phyloP scores from a whole-genome alignment of 805 yeast species.

The Starmerella apicola region DNA sequence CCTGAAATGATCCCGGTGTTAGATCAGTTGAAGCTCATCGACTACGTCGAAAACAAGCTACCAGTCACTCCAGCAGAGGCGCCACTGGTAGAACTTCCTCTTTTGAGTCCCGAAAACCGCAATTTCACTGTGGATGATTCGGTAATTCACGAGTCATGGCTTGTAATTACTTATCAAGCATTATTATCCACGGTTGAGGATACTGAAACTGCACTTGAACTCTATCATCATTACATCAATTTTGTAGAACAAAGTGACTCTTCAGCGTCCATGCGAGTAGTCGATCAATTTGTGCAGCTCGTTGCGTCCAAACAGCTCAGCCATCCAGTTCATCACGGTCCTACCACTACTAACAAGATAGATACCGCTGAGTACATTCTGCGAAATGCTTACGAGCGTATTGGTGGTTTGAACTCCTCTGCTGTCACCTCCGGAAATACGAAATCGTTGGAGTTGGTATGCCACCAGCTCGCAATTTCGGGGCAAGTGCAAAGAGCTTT shows the following conservation, averaged over 20 bases:
- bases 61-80: slow-evolving; percentile 2
- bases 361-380: slow-evolving; percentile 19
- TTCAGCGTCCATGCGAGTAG: slow-evolving; percentile 9
- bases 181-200: slow-evolving; percentile 19
- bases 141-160: slow-evolving; percentile 18
- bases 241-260: slow-evolving; percentile 1
- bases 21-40: slow-evolving; percentile 14
- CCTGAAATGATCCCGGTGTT: slow-evolving; percentile 17
- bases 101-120: slow-evolving; percentile 1
- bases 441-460: slow-evolving; percentile 15
- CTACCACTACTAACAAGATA: too few relatives aligned
- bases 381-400: too few relatives aligned
- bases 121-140: not conserved
- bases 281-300: slow-evolving; percentile 22
- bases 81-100: not conserved
- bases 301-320: slow-evolving; percentile 9
- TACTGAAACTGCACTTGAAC: slow-evolving; percentile 7
- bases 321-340: too few relatives aligned
- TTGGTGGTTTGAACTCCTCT: slow-evolving; percentile 10
- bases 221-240: slow-evolving; percentile 15
- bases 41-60: not conserved
- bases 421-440: slow-evolving; percentile 6
- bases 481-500: slow-evolving; percentile 17
- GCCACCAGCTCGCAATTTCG: slow-evolving; percentile 5
- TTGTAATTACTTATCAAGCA: slow-evolving; percentile 21